Base-by-base conservation (phyloP, 768 basidiomycete genomes). In the Termitomyces sp. region DNA sequence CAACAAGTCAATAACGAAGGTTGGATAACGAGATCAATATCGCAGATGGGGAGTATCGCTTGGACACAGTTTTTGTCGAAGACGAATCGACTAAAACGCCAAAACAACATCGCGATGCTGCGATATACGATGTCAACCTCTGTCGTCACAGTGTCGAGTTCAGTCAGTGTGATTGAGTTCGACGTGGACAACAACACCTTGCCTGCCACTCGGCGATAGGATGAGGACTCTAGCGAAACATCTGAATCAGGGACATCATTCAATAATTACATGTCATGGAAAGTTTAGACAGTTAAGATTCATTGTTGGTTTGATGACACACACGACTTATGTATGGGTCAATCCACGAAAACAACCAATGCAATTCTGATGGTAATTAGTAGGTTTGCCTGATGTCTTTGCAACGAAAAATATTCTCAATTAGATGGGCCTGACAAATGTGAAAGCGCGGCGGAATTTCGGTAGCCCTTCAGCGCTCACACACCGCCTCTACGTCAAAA, bases 271-370 rank as follows among this genome's bases (percentile, higher is more conserved):
- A 38, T 25, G 25, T 25, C 37, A 31, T 12, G 54, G 62, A 42
- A 45, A 45, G 17, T 49, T 53, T 7, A 34, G 36, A 15, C 60
- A 63, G 45, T 11, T 63, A 20, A 32, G 29, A 1, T 7, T 59
- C 34, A 59, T 56, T 38, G 53, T 63, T 4, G n/a, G n/a, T 9
- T 58, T 48, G 37, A 54, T n/a, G 11, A 25, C 56, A 17, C 61
- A 51, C 29, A 20, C 14, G 5, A 31, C 36, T 7, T 25, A 47
- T 53, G 61, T 62, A 42, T 25, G 48, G 60, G 5, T 15, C 11
- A 42, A 8, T 14, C 32, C 9, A 12, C 14, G 1, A 9, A 34
- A 4, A 3, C 17, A 25, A 25, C 25, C 25, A 25, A 25, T 25
- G 25, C 25, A 25, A 25, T 25, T 25, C 25, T 25, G 25, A 25